Evolutionary conservation across 805 yeast genomes (phyloP), one percentile per base, ranked within the genome.

Genomic region (Hanseniaspora pseudoguilliermondii): DNA sequence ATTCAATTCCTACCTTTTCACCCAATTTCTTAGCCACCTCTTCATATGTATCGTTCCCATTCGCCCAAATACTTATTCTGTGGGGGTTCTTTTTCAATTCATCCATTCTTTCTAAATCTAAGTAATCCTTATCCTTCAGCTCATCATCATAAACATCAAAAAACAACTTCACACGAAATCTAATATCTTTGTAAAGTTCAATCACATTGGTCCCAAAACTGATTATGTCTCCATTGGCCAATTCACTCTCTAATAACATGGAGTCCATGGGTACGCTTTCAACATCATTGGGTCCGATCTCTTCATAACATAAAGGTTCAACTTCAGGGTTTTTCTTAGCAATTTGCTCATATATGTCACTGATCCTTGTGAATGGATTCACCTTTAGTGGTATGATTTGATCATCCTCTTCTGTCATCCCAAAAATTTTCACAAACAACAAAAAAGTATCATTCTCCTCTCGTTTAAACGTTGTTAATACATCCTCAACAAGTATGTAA

Each of bases 141-240:
- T 56, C 57, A 1, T 61, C 59, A 44, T 63, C 23, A 11, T 16
- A 34, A 5, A 48, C 65, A 0, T 63, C 70, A 35, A 83, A 73
- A n/a, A 66, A 68, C 42, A 85, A 73, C 59, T 80, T 86, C 18
- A 83, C 70, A 61, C 90, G 75, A 13, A 82, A 77, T 32, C 78
- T 74, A 62, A 84, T 63, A 60, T 75, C 84, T 11, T 69, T 69
- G 62, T 79, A 84, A 62, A 73, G 77, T 0, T 75, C 75, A n/a
- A 69, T 68, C 10, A 75, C 69, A 52, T 70, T 65, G n/a, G 42
- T 58, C 59, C 59, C 68, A 60, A 67, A 67, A 2, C 69, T 60
- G 8, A 86, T 64, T 16, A 86, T 83, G 64, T 86, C 95, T 62
- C 95, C 95, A 57, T 75, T 77, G 6, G 74, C 72, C 20, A 85